A percentile compares a stretch with the other conserved stretches of the same genome.
These are phyloP conservation scores for Petunia hybrid DNA, from an alignment of 305 asterid genomes.

Conservation along the genomic window DNA sequence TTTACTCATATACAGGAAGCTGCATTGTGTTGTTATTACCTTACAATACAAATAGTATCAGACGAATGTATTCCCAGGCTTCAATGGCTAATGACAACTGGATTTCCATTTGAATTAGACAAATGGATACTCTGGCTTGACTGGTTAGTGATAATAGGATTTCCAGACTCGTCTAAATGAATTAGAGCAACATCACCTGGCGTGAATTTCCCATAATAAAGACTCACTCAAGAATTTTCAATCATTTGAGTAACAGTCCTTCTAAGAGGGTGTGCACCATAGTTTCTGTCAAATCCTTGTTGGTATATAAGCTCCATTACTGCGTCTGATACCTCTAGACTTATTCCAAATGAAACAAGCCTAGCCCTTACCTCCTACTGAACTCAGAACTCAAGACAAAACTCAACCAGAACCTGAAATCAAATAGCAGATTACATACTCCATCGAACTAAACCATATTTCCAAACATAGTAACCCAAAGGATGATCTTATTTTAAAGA, in stretches of 20 bases:
- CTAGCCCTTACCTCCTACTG: too few species aligned
- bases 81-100: too few species aligned
- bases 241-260: constrained; percentile 50
- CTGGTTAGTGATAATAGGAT: constrained; percentile 62
- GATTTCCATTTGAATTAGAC: constrained; percentile 45
- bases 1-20: neutral
- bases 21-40: constrained; percentile 14
- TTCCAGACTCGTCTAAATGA: constrained; percentile 17
- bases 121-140: constrained; percentile 57
- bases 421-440: too few species aligned
- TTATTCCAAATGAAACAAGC: too few species aligned
- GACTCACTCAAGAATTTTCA: too few species aligned
- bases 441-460: too few species aligned
- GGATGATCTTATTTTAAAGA: too few species aligned
- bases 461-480: too few species aligned
- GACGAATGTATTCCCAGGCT: too few species aligned
- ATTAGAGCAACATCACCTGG: constrained; percentile 72
- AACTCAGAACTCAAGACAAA: too few species aligned
- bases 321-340: constrained; percentile 59
- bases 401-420: too few species aligned
- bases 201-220: constrained; percentile 61
- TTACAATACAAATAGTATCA: too few species aligned
- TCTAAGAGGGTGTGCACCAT: constrained; percentile 90
- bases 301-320: constrained; percentile 58
- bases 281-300: constrained; percentile 45